Evolutionary conservation across 225 moss, liverwort and hornwort genomes (phyloP).

Genomic region (Bryoerythrophyllum caledonicum): DNA sequence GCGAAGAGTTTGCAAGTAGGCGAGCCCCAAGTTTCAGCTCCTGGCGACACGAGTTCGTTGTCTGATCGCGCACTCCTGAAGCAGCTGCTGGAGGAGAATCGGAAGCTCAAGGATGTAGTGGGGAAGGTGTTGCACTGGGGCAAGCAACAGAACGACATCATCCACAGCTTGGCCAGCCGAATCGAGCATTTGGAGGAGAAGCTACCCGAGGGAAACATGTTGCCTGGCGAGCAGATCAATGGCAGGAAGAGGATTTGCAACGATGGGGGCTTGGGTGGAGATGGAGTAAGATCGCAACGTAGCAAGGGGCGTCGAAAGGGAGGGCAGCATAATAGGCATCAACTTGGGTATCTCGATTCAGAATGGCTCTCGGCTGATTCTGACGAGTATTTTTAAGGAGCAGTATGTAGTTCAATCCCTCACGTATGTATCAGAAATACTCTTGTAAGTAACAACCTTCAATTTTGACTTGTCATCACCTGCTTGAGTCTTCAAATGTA

Average conservation of each 20-base stretch:
- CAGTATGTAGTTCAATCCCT: neutral
- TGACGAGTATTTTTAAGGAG: conserved; percentile 31
- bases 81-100: conserved; percentile 36
- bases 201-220: neutral
- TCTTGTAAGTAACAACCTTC: neutral
- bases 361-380: conserved; percentile 29
- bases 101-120: conserved; percentile 28
- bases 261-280: neutral
- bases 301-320: conserved; percentile 12
- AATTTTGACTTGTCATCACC: neutral
- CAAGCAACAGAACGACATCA: conserved; percentile 37
- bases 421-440: neutral
- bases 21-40: conserved; percentile 4
- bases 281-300: conserved; percentile 4
- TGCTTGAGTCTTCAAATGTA: neutral
- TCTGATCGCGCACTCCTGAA: conserved; percentile 28
- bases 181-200: conserved; percentile 33
- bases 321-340: neutral
- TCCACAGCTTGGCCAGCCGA: conserved; percentile 30
- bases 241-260: too few relatives aligned
- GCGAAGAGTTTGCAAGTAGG: too few relatives aligned
- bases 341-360: conserved; percentile 6
- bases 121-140: conserved; percentile 42
- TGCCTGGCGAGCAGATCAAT: neutral
- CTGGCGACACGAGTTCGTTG: neutral